A percentile compares a stretch with the other conserved stretches of the same genome.
phyloP scores from a whole-genome alignment of 2,329 filamentous ascomycete genomes.

The Aspergillus neoniger region DNA sequence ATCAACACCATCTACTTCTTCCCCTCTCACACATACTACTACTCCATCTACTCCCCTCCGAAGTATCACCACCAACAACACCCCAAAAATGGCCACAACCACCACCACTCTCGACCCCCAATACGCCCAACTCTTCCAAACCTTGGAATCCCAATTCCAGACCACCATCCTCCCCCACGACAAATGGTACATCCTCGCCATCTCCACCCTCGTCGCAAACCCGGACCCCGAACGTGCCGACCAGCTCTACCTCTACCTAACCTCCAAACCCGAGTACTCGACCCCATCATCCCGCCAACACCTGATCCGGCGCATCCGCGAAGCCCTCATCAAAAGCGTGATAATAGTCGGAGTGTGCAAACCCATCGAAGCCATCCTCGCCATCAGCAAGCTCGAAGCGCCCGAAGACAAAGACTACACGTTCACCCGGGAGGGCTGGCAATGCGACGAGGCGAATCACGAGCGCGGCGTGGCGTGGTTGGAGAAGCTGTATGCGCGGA shows the following conservation, averaged over 20 bases:
- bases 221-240: slow-evolving; percentile 55
- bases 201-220: slow-evolving; percentile 52
- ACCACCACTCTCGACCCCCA: slow-evolving; percentile 23
- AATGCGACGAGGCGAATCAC: slow-evolving; percentile 58
- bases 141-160: slow-evolving; percentile 32
- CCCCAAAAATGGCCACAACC: slow-evolving; percentile 20
- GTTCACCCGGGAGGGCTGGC: slow-evolving; percentile 59
- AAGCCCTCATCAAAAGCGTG: slow-evolving; percentile 62
- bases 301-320: slow-evolving; percentile 48
- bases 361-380: slow-evolving; percentile 61
- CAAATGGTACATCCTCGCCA: slow-evolving; percentile 39
- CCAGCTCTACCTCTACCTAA: slow-evolving; percentile 59
- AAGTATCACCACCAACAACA: slow-evolving; percentile 8
- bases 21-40: neutral
- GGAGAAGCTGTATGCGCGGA: slow-evolving; percentile 57
- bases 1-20: neutral
- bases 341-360: slow-evolving; percentile 64
- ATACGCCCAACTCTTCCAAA: slow-evolving; percentile 32
- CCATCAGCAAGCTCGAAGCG: slow-evolving; percentile 55
- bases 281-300: slow-evolving; percentile 34
- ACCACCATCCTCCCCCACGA: slow-evolving; percentile 26
- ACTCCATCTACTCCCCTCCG: neutral
- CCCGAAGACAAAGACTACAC: slow-evolving; percentile 61
- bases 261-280: slow-evolving; percentile 49
- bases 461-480: slow-evolving; percentile 59